Evolutionary conservation across 805 yeast species (phyloP).

Genomic region (Vanderwaltozyma verrucispora): DNA sequence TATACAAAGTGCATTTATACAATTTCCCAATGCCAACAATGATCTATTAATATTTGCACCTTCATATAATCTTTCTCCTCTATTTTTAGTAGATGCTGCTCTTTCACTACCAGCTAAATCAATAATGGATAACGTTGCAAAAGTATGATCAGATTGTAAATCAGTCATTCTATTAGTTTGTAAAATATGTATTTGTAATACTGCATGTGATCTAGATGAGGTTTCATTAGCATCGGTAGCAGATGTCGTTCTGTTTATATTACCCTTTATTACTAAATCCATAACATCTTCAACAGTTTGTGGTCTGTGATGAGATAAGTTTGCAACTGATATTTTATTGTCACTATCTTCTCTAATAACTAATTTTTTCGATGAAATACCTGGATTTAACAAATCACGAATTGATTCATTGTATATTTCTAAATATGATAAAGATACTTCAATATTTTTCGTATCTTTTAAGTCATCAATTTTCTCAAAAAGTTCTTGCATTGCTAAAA

Average conservation of each 20-base stretch:
- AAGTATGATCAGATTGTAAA: slow-evolving; percentile 54
- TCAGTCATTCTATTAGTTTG: slow-evolving; percentile 49
- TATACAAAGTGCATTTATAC: slow-evolving; percentile 85
- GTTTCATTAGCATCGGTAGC: slow-evolving; percentile 88
- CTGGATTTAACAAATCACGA: slow-evolving; percentile 63
- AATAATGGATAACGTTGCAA: slow-evolving; percentile 75
- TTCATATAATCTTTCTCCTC: slow-evolving; percentile 73
- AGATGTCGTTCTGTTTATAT: slow-evolving; percentile 65
- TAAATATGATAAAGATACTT: slow-evolving; percentile 59
- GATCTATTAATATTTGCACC: slow-evolving; percentile 93
- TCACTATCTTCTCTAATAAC: slow-evolving; percentile 63
- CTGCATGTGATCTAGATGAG: slow-evolving; percentile 91
- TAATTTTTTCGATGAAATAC: slow-evolving; percentile 35
- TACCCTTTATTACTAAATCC: slow-evolving; percentile 67
- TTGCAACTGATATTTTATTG: slow-evolving; percentile 54
- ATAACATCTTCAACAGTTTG: slow-evolving; percentile 58
- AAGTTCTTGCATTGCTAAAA: slow-evolving; percentile 66
- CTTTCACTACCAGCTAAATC: slow-evolving; percentile 95
- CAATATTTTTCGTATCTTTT: slow-evolving; percentile 45
- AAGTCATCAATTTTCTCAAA: slow-evolving; percentile 49
- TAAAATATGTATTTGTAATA: slow-evolving; percentile 65
- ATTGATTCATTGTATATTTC: slow-evolving; percentile 91
- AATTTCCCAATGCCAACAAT: slow-evolving; percentile 80
- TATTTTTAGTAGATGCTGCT: slow-evolving; percentile 78
- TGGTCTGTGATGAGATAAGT: slow-evolving; percentile 56